A percentile compares a stretch with the other conserved stretches of the same genome.
Evolutionary conservation across 331 rosid genomes (phyloP).

Genomic region (Malus hybrid): DNA sequence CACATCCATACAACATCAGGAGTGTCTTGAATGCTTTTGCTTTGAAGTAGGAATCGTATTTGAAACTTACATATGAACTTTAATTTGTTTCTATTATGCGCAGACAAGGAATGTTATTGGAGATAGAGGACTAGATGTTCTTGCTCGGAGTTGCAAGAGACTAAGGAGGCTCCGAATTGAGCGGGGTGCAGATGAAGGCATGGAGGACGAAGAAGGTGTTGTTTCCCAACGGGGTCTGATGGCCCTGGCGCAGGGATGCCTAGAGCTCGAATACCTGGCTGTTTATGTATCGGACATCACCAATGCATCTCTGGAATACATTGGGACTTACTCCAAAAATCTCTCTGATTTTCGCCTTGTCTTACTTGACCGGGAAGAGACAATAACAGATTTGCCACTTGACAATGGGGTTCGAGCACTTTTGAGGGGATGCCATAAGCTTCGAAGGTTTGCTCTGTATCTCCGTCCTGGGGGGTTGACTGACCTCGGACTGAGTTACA

Average conservation of each 20-base stretch:
- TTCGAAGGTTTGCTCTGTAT: slow-evolving; percentile 81
- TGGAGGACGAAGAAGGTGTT: slow-evolving; percentile 86
- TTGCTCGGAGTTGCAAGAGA: no score
- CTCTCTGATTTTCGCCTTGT: slow-evolving; percentile 91
- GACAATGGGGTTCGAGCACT: slow-evolving; percentile 89
- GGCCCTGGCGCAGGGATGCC: slow-evolving; percentile 87
- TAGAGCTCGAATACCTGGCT: slow-evolving; percentile 78
- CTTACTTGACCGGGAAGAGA: slow-evolving; percentile 71
- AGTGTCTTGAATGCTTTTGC: neutral
- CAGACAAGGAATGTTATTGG: slow-evolving; percentile 98
- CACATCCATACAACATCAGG: neutral
- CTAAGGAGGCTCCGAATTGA: no score
- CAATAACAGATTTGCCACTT: slow-evolving; percentile 78
- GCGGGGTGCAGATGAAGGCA: slow-evolving; percentile 17
- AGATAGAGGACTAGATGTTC: slow-evolving; percentile 74
- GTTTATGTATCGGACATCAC: slow-evolving; percentile 89
- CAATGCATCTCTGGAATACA: slow-evolving; percentile 59
- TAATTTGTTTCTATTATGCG: slow-evolving; percentile 15
- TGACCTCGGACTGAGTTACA: slow-evolving; percentile 65
- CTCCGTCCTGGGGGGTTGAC: slow-evolving; percentile 82
- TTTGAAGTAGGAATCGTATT: neutral
- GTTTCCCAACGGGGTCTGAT: slow-evolving; percentile 93
- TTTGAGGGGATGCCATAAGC: slow-evolving; percentile 75
- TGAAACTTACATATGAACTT: slow-evolving; percentile 7
- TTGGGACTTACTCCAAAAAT: slow-evolving; percentile 71